These are phyloP conservation scores for Lipomyces kockii DNA, from an alignment of 805 yeast species.

Conservation along the genomic window DNA sequence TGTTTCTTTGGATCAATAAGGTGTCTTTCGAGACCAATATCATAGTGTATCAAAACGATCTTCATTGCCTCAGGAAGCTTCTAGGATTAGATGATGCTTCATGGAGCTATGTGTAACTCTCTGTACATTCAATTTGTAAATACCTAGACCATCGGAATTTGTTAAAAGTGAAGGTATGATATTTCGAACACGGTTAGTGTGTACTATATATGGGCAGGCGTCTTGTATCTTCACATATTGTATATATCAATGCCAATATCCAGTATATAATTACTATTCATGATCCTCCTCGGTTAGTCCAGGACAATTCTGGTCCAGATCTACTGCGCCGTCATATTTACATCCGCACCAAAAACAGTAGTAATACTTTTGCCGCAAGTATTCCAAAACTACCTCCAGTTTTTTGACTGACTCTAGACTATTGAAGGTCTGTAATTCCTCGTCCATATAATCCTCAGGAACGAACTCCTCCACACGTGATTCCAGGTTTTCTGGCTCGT, in stretches of 20 bases:
- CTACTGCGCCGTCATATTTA: conserved; percentile 47
- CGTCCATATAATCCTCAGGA: conserved; percentile 14
- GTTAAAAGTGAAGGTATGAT: neutral
- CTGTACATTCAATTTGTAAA: neutral
- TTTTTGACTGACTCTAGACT: conserved; percentile 42
- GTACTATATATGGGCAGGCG: neutral
- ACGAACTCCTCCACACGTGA: conserved; percentile 15
- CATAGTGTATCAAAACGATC: neutral
- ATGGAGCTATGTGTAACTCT: neutral
- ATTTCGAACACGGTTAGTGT: neutral
- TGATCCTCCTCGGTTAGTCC: conserved; percentile 56
- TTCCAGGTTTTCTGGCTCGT: conserved; percentile 2
- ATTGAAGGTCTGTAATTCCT: conserved; percentile 45
- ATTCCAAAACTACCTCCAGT: conserved; percentile 46
- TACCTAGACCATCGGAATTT: neutral
- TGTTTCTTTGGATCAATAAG: conserved; percentile 12
- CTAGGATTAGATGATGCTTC: neutral
- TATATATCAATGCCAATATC: neutral
- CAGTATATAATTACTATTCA: conserved; percentile 14
- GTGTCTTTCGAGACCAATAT: neutral
- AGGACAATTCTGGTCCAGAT: conserved; percentile 54
- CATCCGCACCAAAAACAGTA: conserved; percentile 61
- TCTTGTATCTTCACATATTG: neutral
- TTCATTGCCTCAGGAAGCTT: neutral
- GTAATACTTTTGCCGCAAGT: conserved; percentile 48